A percentile compares a stretch with the other conserved stretches of the same genome.
Conservation (phyloP, 192 early-diverging fungal species). For the Backusella parvicylindrica region DNA sequence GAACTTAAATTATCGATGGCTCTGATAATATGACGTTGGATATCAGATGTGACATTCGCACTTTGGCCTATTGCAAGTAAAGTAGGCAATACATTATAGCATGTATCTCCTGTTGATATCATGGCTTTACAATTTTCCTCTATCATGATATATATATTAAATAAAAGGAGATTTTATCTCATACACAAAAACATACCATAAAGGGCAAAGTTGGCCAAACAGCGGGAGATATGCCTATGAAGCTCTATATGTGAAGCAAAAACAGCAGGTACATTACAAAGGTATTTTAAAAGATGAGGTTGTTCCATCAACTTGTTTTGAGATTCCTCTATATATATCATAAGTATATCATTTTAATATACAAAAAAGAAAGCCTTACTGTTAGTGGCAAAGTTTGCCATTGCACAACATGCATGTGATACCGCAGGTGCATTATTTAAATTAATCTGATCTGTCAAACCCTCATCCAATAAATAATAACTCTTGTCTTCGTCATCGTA, state of each 20-base stretch:
- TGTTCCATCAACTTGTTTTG: constrained; percentile 49
- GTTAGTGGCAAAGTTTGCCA: constrained; percentile 60
- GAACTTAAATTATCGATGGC: constrained; percentile 52
- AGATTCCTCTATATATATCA: constrained; percentile 36
- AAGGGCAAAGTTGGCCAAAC: constrained; percentile 52
- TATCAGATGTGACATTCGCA: constrained; percentile 36
- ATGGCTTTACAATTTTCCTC: constrained; percentile 22
- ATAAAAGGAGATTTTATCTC: too few relatives aligned
- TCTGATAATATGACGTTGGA: constrained; percentile 51
- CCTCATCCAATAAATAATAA: background rate
- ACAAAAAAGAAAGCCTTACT: constrained; percentile 31
- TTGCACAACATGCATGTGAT: constrained; percentile 53
- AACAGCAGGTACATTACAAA: constrained; percentile 38
- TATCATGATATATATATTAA: background rate
- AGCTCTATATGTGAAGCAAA: constrained; percentile 45
- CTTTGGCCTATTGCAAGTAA: constrained; percentile 37
- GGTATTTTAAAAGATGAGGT: constrained; percentile 37
- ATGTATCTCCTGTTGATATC: background rate
- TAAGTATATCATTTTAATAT: too few relatives aligned
- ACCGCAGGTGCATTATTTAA: constrained; percentile 32
- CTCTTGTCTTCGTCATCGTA: background rate
- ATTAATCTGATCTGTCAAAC: background rate
- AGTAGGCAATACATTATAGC: constrained; percentile 31
- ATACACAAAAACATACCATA: constrained; percentile 40
- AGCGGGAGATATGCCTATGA: constrained; percentile 52